Conservation (phyloP, 768 basidiomycete genomes). For the Lentinula boryana region DNA sequence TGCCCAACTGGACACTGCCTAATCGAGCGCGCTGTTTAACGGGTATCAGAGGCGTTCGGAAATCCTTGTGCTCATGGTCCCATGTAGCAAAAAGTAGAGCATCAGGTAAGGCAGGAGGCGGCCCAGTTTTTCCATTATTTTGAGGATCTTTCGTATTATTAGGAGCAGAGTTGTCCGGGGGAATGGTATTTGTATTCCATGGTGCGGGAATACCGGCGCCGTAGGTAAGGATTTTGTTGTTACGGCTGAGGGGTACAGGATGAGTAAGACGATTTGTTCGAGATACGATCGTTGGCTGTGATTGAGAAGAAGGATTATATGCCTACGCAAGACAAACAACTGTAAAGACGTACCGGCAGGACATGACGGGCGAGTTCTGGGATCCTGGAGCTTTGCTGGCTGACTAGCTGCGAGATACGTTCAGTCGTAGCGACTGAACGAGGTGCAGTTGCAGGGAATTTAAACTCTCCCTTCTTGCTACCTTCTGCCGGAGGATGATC, state of each 20-base stretch:
- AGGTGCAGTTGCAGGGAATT: constrained; percentile 44
- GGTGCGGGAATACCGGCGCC: constrained; percentile 44
- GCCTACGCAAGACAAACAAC: background rate
- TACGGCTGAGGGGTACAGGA: constrained; percentile 58
- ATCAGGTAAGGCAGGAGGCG: constrained; percentile 33
- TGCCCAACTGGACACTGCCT: background rate
- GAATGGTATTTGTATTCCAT: constrained; percentile 40
- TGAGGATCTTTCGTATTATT: constrained; percentile 18
- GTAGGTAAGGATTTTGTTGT: constrained; percentile 38
- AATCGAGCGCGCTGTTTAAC: constrained; percentile 3
- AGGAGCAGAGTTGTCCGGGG: constrained; percentile 21
- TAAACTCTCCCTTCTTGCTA: constrained; percentile 37
- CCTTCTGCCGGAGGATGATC: constrained; percentile 17
- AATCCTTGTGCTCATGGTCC: constrained; percentile 51
- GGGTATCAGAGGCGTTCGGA: constrained; percentile 24
- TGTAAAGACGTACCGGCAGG: constrained; percentile 49
- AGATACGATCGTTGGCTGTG: constrained; percentile 46
- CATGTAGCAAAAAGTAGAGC: constrained; percentile 51
- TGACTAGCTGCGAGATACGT: constrained; percentile 57
- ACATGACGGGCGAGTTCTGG: constrained; percentile 62
- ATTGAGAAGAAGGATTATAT: background rate
- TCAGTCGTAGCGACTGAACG: constrained; percentile 37
- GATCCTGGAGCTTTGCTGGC: constrained; percentile 58
- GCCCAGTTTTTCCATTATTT: constrained; percentile 20
- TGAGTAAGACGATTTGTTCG: constrained; percentile 62